Evolutionary conservation across 176 grass and related monocot species (phyloP).

Genomic region (Areca catechu): DNA sequence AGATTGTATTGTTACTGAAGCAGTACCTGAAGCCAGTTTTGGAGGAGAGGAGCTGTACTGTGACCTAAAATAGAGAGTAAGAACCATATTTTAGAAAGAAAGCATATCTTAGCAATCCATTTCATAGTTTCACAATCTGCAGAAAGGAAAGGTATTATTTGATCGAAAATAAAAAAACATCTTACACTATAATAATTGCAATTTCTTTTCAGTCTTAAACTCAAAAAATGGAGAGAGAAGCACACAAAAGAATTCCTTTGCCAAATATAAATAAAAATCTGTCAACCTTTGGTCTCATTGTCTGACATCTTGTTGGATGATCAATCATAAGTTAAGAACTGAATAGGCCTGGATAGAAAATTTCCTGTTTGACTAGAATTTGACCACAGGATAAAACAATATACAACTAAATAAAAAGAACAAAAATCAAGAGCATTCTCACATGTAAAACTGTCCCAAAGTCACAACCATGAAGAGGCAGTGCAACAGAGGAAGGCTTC

Average conservation of each 20-base stretch:
- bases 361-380: no score
- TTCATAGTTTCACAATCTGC: no score
- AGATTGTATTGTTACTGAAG: conserved; percentile 6
- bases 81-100: no score
- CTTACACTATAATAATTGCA: background rate
- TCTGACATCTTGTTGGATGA: no score
- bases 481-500: conserved; percentile 63
- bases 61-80: conserved; percentile 44
- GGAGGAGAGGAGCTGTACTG: conserved; percentile 76
- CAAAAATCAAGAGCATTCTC: conserved; percentile 18
- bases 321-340: no score
- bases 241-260: background rate
- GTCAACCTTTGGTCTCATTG: no score
- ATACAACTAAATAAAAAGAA: background rate
- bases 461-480: conserved; percentile 87
- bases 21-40: conserved; percentile 98
- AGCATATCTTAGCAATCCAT: no score
- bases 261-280: background rate
- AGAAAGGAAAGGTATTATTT: no score
- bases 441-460: conserved; percentile 87
- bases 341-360: no score
- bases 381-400: no score
- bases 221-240: background rate
- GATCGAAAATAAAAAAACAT: no score
- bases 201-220: background rate